Evolutionary conservation across 1,284 basidiomycete species (phyloP), one percentile per base, ranked within the genome.

Genomic region (Sanguinoderma infundibulare): DNA sequence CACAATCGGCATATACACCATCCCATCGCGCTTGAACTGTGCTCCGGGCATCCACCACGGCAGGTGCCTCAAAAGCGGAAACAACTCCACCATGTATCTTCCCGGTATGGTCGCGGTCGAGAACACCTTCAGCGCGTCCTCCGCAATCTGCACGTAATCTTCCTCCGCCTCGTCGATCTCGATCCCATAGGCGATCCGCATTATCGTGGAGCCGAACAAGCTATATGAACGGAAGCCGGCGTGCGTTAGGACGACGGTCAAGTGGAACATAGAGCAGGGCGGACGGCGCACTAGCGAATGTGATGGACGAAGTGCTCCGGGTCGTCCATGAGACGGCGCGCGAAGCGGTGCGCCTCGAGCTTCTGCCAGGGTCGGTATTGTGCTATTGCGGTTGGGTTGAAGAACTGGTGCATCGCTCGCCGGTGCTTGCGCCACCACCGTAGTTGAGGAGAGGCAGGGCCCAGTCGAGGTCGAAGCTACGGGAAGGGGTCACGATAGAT

Each of bases 351-450:
- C 2, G 54, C 58, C 49, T 62, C 51, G 17, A 47, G 26, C n/a
- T 30, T 34, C 40, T 62, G 60, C 17, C 34, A 35, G 1, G 38
- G 32, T 5, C 26, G 40, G 24, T 57, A 60, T 14, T 39, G n/a
- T 15, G 14, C 1, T 1, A 59, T 38, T 1, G 55, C 55, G 8
- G 15, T 46, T 3, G 44, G 42, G 15, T 65, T 57, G 57, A 61
- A 65, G 42, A 55, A 59, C 24, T 56, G 53, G 53, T 60, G 58
- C 52, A 64, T 55, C 34, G 32, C 36, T 7, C 63, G 56, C 34
- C 53, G 24, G 28, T 61, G 49, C 9, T 50, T 56, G 24, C 56
- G n/a, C 55, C 59, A 60, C 55, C 59, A 55, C 17, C 35, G 49
- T 15, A 7, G 34, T 12, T 9, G 1, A 9, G 7, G 34, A 34